Evolutionary conservation across 1,284 basidiomycete genomes (phyloP).

Genomic region (Cutaneotrichosporon daszewskae): DNA sequence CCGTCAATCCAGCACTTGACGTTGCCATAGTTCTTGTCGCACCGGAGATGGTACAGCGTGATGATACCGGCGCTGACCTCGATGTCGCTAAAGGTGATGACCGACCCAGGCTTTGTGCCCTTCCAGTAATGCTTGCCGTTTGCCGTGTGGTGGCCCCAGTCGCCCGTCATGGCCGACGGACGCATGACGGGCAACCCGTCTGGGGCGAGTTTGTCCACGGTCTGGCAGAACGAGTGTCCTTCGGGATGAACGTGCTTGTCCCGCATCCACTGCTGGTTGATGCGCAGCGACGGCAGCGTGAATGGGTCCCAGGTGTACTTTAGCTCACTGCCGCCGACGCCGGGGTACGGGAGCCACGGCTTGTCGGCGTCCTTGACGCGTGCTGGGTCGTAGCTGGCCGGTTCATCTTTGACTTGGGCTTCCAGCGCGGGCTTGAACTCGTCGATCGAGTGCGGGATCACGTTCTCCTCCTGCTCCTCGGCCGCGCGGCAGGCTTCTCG

Average conservation of each 20-base stretch:
- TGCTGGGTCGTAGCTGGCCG: too few species aligned
- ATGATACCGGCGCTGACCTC: conserved; percentile 1
- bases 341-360: neutral
- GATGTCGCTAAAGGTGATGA: conserved; percentile 5
- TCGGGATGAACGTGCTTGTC: neutral
- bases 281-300: conserved; percentile 1
- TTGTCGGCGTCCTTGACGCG: too few species aligned
- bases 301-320: conserved; percentile 2
- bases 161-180: neutral
- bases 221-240: neutral
- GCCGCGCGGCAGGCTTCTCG: conserved; percentile 1
- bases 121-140: conserved; percentile 7
- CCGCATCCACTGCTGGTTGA: conserved; percentile 1
- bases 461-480: neutral
- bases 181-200: neutral
- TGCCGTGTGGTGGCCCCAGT: neutral
- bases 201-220: neutral
- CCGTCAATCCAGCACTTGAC: conserved; percentile 12
- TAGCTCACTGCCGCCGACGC: neutral
- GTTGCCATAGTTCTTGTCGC: conserved; percentile 5
- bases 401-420: too few species aligned
- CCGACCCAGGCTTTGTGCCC: neutral
- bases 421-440: too few species aligned
- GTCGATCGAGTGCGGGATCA: neutral
- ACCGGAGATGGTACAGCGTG: conserved; percentile 3